Evolutionary conservation across 768 basidiomycete species (phyloP), one percentile per base, ranked within the genome.

Genomic region (Boletus eberwhitei): DNA sequence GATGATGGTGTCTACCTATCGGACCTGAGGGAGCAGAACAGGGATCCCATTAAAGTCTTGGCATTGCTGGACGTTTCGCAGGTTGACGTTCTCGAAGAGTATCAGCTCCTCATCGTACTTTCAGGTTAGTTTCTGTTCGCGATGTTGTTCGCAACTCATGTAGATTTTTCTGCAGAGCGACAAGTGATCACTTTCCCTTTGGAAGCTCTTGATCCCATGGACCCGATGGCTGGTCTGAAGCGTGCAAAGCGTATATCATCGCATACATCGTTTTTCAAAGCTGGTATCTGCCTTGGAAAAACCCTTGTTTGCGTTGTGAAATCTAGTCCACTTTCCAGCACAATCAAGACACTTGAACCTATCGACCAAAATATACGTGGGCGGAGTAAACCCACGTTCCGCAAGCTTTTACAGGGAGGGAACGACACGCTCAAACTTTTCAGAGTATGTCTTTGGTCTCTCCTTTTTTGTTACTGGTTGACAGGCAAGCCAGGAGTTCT

Each of bases 251-350:
- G 93, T 53, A 93, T 98, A 65, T 91, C 96, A 0, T 89, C 93
- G 0, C 95, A 98, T 70, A 98, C 94, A 0, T 88, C 93, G 2
- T 98, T 98, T 75, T 98, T 99, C 83, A 98, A 98, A 72, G 88
- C 92, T 9, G 97, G 97, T 0, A 82, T 87, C 41, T 99, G 96
- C 67, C 78, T 98, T 24, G 92, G 90, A 36, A 83, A 87, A 54
- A 90, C 91, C 17, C 81, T 99, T 12, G 93, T 99, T 45, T 98
- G 97, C 66, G 89, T 98, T 43, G 96, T 98, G 66, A 99, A 98
- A 74, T 90, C 93, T 2, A 92, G 88, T 59, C 92, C 93, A 50
- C 75, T 97, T 48, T 96, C 93, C 17, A 98, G 93, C 61, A 98
- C 96, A 21, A 97, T 98, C 78, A 98, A 98, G 78, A 87, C 91